Conservation (phyloP, 352 stramenopile genomes). For the Phytophthora multivora region DNA sequence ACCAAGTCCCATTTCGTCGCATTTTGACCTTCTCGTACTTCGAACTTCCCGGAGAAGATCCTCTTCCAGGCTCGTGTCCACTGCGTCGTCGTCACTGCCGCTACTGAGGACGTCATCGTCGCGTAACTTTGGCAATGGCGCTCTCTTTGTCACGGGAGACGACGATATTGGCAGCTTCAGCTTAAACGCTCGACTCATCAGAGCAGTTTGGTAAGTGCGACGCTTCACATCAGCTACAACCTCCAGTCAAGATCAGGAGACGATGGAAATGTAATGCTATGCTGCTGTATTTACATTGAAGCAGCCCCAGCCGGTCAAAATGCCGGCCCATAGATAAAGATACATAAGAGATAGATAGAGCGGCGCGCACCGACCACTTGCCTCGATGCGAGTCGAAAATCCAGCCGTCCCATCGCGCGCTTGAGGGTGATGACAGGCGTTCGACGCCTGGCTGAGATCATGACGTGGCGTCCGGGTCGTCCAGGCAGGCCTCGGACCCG, state of each 20-base stretch:
- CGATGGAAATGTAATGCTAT: slow-evolving; percentile 19
- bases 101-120: not conserved
- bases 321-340: slow-evolving; percentile 41
- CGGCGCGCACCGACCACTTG: slow-evolving; percentile 12
- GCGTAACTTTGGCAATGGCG: slow-evolving; percentile 8
- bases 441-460: slow-evolving; percentile 27
- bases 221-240: slow-evolving; percentile 1
- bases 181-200: slow-evolving; percentile 4
- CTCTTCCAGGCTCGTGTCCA: slow-evolving; percentile 26
- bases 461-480: slow-evolving; percentile 31
- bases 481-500: slow-evolving; percentile 34
- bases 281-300: slow-evolving; percentile 46
- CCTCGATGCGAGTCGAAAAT: slow-evolving; percentile 12
- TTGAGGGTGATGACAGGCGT: slow-evolving; percentile 21
- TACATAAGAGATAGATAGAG: slow-evolving; percentile 45
- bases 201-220: not conserved
- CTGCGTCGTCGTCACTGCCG: not conserved
- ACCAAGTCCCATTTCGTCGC: not conserved
- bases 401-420: slow-evolving; percentile 10
- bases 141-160: not conserved
- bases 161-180: slow-evolving; percentile 10
- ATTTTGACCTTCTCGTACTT: slow-evolving; percentile 8
- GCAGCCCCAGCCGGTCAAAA: slow-evolving; percentile 34
- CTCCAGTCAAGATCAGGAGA: not conserved
- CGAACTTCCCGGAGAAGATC: slow-evolving; percentile 26